Conservation (phyloP, 2,329 filamentous ascomycete species). For the Alternaria conjuncta region DNA sequence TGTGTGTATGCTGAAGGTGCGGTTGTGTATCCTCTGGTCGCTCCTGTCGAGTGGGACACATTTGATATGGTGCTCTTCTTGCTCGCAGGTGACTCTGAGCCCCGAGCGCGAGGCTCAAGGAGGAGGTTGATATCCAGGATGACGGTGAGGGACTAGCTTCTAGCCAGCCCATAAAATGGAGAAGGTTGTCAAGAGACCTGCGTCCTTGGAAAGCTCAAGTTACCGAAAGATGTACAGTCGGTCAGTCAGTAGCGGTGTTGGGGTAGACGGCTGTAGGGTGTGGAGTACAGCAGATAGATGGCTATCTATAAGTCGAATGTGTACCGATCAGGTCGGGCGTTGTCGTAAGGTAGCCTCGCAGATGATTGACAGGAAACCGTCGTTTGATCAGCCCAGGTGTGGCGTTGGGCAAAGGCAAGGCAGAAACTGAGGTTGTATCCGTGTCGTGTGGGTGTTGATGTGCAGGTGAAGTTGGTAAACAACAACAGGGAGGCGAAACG, state of each 20-base stretch:
- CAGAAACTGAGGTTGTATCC: slow-evolving; percentile 29
- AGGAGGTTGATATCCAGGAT: slow-evolving; percentile 96
- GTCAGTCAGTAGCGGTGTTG: slow-evolving; percentile 12
- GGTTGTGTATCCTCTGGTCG: slow-evolving; percentile 47
- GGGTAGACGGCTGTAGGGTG: background rate
- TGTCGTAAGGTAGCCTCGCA: slow-evolving; percentile 20
- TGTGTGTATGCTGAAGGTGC: slow-evolving; percentile 47
- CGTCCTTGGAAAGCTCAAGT: slow-evolving; percentile 16
- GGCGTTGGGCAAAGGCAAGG: slow-evolving; percentile 37
- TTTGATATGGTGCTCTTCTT: slow-evolving; percentile 52
- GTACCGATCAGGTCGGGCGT: slow-evolving; percentile 26
- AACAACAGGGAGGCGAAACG: slow-evolving; percentile 28
- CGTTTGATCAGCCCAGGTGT: slow-evolving; percentile 23
- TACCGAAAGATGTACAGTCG: slow-evolving; percentile 2
- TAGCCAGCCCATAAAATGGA: slow-evolving; percentile 51
- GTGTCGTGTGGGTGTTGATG: slow-evolving; percentile 13
- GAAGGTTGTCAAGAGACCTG: slow-evolving; percentile 21
- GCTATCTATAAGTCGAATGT: slow-evolving; percentile 12
- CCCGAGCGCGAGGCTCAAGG: slow-evolving; percentile 74
- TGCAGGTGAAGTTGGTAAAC: slow-evolving; percentile 28
- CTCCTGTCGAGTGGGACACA: slow-evolving; percentile 50
- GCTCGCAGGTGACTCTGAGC: slow-evolving; percentile 69
- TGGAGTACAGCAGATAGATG: slow-evolving; percentile 1
- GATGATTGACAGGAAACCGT: slow-evolving; percentile 15
- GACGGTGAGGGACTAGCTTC: slow-evolving; percentile 60